Evolutionary conservation across 768 basidiomycete genomes (phyloP).

Genomic region (Lactifluus piperatus): DNA sequence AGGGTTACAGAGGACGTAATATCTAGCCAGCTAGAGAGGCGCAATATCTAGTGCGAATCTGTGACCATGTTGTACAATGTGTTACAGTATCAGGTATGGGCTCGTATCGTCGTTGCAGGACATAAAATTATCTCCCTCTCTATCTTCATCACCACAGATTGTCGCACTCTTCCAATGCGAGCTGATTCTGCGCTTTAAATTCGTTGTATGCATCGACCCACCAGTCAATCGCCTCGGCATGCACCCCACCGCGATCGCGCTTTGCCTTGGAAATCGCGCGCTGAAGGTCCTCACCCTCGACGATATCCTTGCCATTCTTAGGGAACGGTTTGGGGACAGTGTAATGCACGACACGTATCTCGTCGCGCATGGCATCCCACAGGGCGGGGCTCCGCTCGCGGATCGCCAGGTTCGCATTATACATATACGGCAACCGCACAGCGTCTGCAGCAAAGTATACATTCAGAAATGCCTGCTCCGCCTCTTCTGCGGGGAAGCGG

Average conservation of each 20-base stretch:
- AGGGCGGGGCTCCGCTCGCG: slow-evolving; percentile 26
- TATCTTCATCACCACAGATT: not conserved
- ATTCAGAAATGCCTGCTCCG: slow-evolving; percentile 38
- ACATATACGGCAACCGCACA: slow-evolving; percentile 29
- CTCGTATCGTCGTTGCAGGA: not conserved
- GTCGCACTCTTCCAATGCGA: slow-evolving; percentile 1
- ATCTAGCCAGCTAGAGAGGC: no score
- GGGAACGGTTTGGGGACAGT: slow-evolving; percentile 27
- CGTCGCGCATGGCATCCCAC: slow-evolving; percentile 26
- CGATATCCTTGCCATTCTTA: slow-evolving; percentile 20
- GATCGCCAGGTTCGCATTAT: slow-evolving; percentile 33
- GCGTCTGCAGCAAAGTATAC: slow-evolving; percentile 29
- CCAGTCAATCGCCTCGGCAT: slow-evolving; percentile 23
- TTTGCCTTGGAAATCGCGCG: slow-evolving; percentile 18
- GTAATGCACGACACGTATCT: slow-evolving; percentile 30
- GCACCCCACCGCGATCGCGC: slow-evolving; percentile 8
- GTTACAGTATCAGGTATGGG: no score
- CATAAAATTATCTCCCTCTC: no score
- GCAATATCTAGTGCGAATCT: not conserved
- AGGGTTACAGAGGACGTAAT: not conserved
- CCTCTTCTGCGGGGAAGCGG: slow-evolving; percentile 30
- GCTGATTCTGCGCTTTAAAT: slow-evolving; percentile 16
- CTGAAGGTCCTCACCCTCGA: slow-evolving; percentile 20
- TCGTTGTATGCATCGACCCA: slow-evolving; percentile 23
- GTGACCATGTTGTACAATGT: no score